Evolutionary conservation across 768 basidiomycete species (phyloP).

Genomic region (Mycena kentingensis): DNA sequence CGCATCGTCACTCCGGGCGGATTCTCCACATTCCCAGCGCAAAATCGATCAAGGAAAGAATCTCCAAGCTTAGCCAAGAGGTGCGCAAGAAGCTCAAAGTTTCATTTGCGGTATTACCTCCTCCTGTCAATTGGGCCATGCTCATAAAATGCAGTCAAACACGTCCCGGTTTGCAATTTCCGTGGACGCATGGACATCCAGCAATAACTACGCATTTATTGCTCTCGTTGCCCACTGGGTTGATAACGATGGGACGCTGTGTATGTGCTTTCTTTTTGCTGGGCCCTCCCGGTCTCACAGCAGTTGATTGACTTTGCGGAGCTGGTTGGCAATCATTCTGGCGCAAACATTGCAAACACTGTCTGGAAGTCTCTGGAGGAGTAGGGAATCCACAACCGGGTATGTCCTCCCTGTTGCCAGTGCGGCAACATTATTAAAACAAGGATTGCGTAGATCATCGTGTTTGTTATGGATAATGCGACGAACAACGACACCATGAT

Average conservation of each 20-base stretch:
- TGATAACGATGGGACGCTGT: conserved; percentile 23
- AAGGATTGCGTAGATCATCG: conserved; percentile 16
- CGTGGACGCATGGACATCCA: conserved; percentile 32
- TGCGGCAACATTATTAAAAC: not conserved
- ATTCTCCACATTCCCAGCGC: not conserved
- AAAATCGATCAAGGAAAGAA: not conserved
- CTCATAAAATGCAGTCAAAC: conserved; percentile 6
- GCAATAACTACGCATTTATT: conserved; percentile 26
- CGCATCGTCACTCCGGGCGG: not conserved
- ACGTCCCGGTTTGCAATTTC: conserved; percentile 19
- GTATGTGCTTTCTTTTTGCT: conserved; percentile 9
- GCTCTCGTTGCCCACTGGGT: conserved; percentile 29
- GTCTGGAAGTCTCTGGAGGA: conserved; percentile 25
- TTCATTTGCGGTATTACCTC: not conserved
- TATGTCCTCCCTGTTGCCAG: not conserved
- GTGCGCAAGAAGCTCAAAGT: too few species aligned
- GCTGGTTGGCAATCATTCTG: conserved; percentile 29
- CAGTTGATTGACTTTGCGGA: conserved; percentile 31
- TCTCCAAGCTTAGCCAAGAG: not conserved
- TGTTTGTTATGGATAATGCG: conserved; percentile 26
- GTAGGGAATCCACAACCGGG: conserved; percentile 19
- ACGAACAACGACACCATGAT: conserved; percentile 26
- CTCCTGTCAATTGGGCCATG: not conserved
- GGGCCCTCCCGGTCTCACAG: conserved; percentile 3
- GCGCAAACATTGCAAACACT: conserved; percentile 29